Base-by-base conservation (phyloP, 306 rosid genomes). In the Quercus robur region DNA sequence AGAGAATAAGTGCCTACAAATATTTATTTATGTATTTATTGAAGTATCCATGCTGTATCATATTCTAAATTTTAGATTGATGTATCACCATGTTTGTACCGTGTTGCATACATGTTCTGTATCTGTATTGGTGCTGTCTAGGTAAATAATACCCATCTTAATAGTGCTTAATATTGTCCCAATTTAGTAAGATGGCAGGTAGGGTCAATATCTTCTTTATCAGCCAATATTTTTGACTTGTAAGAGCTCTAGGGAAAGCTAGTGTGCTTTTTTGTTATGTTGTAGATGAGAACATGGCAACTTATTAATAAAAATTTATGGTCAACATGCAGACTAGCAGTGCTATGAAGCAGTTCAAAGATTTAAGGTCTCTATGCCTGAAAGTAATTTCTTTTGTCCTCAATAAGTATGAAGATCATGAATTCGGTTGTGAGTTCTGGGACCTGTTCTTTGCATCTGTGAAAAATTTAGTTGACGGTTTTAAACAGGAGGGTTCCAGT, bases 301-400 rank as follows among this genome's bases (percentile, higher is more conserved):
- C 26, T 8, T 33, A 33, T 46, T 67, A 46, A 67, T 67, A 46
- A 35, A 35, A 33, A 18, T 46, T 46, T 69, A n/a, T 72, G 59
- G 49, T 51, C 59, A 78, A 30, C 58, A 1, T 84, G 88, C 91
- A 95, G 98, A 85, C 84, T 31, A 68, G 79, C 73, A 69, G 86
- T 44, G 69, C 70, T 62, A 59, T 75, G 80, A 89, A 89, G 88
- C 97, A 95, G 86, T 85, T 88, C 77, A 95, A 89, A 90, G 99
- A 93, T 70, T 81, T 90, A 87, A 93, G 98, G 90, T 95, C 98
- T 78, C 81, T 93, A 35, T 93, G 98, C 85, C 83, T 95, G 86
- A 93, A 80, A 87, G 88, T 91, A 75, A 72, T 93, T 73, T 90
- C 94, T 49, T 70, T 54, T 59, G 92, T 87, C 70, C 94, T 95